Evolutionary conservation across 1,284 basidiomycete species (phyloP), one percentile per base, ranked within the genome.

Genomic region (Boletus sp.): DNA sequence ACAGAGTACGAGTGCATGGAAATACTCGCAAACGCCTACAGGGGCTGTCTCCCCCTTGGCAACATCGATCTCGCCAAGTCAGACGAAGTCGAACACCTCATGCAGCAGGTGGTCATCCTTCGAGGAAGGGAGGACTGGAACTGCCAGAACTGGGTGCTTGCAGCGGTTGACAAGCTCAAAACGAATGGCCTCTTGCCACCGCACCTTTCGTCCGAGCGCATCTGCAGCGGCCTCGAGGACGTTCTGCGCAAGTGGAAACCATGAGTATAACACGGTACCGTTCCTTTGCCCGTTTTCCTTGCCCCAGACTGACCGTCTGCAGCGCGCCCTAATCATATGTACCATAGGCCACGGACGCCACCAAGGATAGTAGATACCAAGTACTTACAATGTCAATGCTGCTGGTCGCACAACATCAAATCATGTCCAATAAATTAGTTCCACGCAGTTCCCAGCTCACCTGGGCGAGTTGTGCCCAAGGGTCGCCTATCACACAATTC

Each of bases 1-100:
- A 59, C 52, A 16, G 57, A 65, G 35, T 56, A 57, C 41, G 65
- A 67, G 38, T 65, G 52, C 43, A 67, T 64, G 65, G 61, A 67
- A 37, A 64, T 62, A 44, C 57, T 62, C 7, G 57, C 59, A 30
- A 40, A 61, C 0, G 58, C 53, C 1, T 65, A 62, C 49, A 51
- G 59, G 20, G 61, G 64, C 12, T 61, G 61, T 44, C 60, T 66
- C 20, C 20, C 52, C n/a, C 48, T 66, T 12, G 53, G 45, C 12
- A 41, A 61, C 27, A 52, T 67, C 14, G 52, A 59, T 32, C 25
- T 41, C 32, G 40, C 36, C 16, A 52, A 46, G 32, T 33, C 41
- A n/a, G 32, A 26, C 13, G 52, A 66, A 26, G 50, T 41, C 4
- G 53, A 60, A 43, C 33, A 5, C 14, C 36, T 66, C 39, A 52